Conservation (phyloP, 2,329 filamentous ascomycete genomes). For the Neoarthrinium moseri region DNA sequence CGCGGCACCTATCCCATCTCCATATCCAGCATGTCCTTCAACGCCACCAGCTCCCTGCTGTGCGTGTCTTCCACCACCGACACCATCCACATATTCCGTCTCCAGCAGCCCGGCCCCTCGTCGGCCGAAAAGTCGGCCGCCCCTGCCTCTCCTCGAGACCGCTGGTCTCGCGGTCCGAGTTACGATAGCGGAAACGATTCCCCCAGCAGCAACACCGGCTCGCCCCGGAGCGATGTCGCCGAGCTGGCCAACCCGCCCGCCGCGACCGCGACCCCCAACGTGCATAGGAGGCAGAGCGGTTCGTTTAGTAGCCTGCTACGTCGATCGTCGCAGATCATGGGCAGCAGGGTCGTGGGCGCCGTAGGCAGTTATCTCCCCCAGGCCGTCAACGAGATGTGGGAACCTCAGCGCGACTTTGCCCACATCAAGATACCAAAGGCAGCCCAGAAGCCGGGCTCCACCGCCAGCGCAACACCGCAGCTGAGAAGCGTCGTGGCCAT, state of each 20-base stretch:
- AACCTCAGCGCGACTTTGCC: conserved; percentile 90
- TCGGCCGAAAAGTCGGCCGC: conserved; percentile 36
- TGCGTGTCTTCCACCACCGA: conserved; percentile 96
- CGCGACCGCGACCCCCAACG: conserved; percentile 21
- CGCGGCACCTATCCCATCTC: conserved; percentile 92
- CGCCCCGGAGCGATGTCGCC: conserved; percentile 46
- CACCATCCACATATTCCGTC: conserved; percentile 93
- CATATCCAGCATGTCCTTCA: conserved; percentile 99
- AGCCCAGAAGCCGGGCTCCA: conserved; percentile 24
- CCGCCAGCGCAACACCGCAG: conserved; percentile 36
- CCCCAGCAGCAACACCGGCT: conserved; percentile 39
- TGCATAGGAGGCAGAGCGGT: conserved; percentile 58
- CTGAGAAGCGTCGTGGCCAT: conserved; percentile 93
- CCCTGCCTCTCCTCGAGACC: conserved; percentile 43
- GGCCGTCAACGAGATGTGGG: conserved; percentile 97
- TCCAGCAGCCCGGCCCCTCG: conserved; percentile 48
- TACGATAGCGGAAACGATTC: conserved; percentile 58
- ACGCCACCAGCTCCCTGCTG: conserved; percentile 85
- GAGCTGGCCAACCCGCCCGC: conserved; percentile 32
- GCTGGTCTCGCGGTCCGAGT: conserved; percentile 53
- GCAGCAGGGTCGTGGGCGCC: conserved; percentile 82
- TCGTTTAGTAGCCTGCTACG: conserved; percentile 88
- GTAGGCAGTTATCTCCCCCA: conserved; percentile 90
- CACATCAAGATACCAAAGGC: conserved; percentile 87
- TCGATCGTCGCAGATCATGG: conserved; percentile 92